A percentile compares a stretch with the other conserved stretches of the same genome.
Conservation (phyloP, 768 basidiomycete species). For the Xerocomellus intermedius region DNA sequence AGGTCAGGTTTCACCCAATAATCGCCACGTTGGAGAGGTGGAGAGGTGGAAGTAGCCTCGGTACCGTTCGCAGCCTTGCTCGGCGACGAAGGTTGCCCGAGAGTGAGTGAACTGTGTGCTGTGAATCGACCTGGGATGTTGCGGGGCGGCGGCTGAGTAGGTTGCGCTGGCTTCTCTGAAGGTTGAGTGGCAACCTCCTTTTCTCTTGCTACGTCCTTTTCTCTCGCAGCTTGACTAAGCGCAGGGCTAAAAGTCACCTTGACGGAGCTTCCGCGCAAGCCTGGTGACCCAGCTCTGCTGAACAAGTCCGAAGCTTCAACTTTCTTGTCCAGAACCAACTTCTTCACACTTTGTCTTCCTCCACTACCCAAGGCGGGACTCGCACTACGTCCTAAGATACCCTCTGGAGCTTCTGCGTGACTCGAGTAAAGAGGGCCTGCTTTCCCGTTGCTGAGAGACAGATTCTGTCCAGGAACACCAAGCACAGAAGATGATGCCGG, state of each 20-base stretch:
- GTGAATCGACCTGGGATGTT: slow-evolving; percentile 42
- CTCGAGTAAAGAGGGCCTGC: slow-evolving; percentile 53
- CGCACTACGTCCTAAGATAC: slow-evolving; percentile 53
- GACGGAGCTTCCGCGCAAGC: slow-evolving; percentile 25
- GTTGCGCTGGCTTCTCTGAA: slow-evolving; percentile 14
- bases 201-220: slow-evolving; percentile 57
- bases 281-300: slow-evolving; percentile 43
- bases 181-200: slow-evolving; percentile 31
- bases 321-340: slow-evolving; percentile 85
- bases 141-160: slow-evolving; percentile 38
- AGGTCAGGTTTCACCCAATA: slow-evolving; percentile 89
- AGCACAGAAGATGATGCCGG: slow-evolving; percentile 42
- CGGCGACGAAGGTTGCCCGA: slow-evolving; percentile 27
- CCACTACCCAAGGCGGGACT: slow-evolving; percentile 70
- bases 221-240: slow-evolving; percentile 69
- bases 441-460: slow-evolving; percentile 56
- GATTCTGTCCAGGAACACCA: slow-evolving; percentile 29
- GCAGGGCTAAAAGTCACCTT: slow-evolving; percentile 76
- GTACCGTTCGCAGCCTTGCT: slow-evolving; percentile 30
- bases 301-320: slow-evolving; percentile 73
- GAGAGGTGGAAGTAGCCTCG: slow-evolving; percentile 23
- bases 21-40: slow-evolving; percentile 74
- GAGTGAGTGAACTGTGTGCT: slow-evolving; percentile 34
- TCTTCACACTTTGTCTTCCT: slow-evolving; percentile 83
- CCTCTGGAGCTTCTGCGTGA: slow-evolving; percentile 55